Evolutionary conservation across 306 rosid species (phyloP), one percentile per base, ranked within the genome.

Genomic region (Sindora glabra): DNA sequence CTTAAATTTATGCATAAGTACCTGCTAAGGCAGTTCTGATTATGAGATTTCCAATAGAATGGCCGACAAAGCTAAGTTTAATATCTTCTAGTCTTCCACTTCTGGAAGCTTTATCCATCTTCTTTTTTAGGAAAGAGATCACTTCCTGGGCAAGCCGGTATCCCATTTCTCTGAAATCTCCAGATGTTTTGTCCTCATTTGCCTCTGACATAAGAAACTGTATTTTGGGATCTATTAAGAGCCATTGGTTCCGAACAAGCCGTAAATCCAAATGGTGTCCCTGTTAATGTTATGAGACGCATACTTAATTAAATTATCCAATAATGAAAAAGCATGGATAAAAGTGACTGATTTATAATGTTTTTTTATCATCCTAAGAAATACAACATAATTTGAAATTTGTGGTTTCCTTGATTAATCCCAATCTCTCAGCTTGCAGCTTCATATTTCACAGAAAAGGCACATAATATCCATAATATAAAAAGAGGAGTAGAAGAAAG

Each of bases 131-230:
- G 51, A 86, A 89, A 49, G 89, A 67, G 54, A 79, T 48, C 50
- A 86, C 87, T 74, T 89, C 97, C 68, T 86, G 75, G 7, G 94
- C 95, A 67, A 89, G 80, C 67, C 92, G 81, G 52, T 37, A 70
- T 67, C 97, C 97, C 97, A 89, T 89, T 74, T 89, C 94, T 82
- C 89, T 80, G 74, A 89, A 84, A 74, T 89, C 97, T 64, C 83
- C 92, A 13, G 94, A 84, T 49, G 97, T 89, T 77, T 78, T 81
- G 65, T 89, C 94, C 68, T 89, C 95, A 56, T 89, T 89, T 50
- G 82, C 54, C 78, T 83, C 84, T 6, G 97, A 89, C 97, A 89
- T 86, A 53, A 89, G 94, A 81, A 80, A 85, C 62, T 84, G 84
- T 60, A 75, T 68, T 81, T 86, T 86, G 56, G 97, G 95, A 76